Evolutionary conservation across 2,329 filamentous ascomycete genomes (phyloP).

Genomic region (Tolypocladium pustulatum): DNA sequence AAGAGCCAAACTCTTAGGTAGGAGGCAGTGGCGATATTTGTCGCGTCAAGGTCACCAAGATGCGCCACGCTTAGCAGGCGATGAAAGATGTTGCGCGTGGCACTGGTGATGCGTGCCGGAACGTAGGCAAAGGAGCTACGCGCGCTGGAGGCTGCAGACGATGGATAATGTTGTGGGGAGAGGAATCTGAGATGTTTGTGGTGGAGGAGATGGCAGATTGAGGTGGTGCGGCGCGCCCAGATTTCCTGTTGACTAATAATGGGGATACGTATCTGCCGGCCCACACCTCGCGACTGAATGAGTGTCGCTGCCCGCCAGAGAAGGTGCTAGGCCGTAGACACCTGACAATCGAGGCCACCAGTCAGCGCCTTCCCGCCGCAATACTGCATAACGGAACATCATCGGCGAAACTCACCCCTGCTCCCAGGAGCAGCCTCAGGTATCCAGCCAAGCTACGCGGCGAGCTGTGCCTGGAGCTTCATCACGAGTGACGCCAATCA

Average conservation of each 20-base stretch:
- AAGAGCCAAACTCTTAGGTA: neutral
- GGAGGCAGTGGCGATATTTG: neutral
- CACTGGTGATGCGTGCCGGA: neutral
- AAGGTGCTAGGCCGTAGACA: neutral
- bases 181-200: neutral
- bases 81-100: neutral
- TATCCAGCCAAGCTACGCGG: slow-evolving; percentile 6
- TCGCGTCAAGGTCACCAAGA: neutral
- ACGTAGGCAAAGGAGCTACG: neutral
- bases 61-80: neutral
- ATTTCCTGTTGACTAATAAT: neutral
- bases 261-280: neutral
- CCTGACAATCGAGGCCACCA: neutral
- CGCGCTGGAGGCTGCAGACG: neutral
- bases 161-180: neutral
- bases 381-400: neutral
- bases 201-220: neutral
- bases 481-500: slow-evolving; percentile 7
- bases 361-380: neutral
- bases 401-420: neutral
- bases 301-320: neutral
- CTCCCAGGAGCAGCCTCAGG: slow-evolving; percentile 2
- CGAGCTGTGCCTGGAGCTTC: slow-evolving; percentile 11
- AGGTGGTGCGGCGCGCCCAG: neutral
- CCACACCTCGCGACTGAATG: neutral